Base-by-base conservation (phyloP, 139 green algal species). In the Micractinium conductrix region DNA sequence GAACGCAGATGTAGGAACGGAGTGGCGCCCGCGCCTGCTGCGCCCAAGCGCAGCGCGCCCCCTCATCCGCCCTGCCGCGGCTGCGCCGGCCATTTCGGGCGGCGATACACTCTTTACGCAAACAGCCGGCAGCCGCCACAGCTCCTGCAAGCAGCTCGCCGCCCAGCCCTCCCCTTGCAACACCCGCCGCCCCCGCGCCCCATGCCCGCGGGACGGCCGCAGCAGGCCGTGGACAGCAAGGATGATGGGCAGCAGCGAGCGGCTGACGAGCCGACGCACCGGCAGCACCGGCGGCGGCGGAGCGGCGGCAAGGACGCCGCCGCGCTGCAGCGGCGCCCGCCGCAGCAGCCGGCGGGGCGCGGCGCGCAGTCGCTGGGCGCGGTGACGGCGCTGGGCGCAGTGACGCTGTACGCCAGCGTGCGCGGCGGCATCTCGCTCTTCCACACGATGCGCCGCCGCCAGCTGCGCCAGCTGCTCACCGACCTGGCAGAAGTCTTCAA, bases 401-500 rank as follows among this genome's bases (percentile, higher is more conserved):
- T 79, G 30, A 44, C 72, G 10, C 44, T 79, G 14, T 79, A 63
- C 30, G 33, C 30, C 14, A 43, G 30, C 30, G 43, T 79, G 65
- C 63, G 63, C 14, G 53, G 50, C 43, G 72, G 72, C 72, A 79
- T 86, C 44, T 37, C 71, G 50, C 28, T 67, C 30, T 87, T 87
- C 71, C 83, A 87, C 68, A 35, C 65, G 35, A 21, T 75, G 1
- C 68, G 83, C 17, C 83, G 83, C 35, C 14, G 24, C 17, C 33
- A 38, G 5, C 83, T 87, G 67, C 53, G 50, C 21, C 33, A 58
- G 26, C 68, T 87, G 38, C 83, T 87, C 33, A 26, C 33, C 19
- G 83, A 87, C 53, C 37, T 81, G 38, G 26, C 30, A 6, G 37
- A 22, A 0, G 83, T 72, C 62, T 75, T 91, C 38, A 79, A 78